These are phyloP conservation scores for Candida nitratophila DNA, from an alignment of 805 yeast species.

Conservation along the genomic window DNA sequence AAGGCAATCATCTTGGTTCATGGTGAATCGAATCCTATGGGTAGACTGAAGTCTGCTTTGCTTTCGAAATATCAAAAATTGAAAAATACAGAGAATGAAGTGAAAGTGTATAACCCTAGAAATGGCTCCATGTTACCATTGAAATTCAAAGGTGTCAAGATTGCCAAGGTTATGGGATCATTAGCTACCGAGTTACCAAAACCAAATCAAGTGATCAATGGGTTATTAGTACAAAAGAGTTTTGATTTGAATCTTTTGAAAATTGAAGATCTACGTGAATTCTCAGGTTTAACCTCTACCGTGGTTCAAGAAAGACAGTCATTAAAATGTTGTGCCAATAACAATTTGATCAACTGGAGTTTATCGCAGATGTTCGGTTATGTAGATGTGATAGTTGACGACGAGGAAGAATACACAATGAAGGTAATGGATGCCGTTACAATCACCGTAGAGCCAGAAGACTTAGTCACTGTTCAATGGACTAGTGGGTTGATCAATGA, in stretches of 20 bases:
- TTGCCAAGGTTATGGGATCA: constrained; percentile 65
- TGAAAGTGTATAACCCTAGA: constrained; percentile 85
- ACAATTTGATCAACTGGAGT: constrained; percentile 81
- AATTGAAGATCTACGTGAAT: constrained; percentile 83
- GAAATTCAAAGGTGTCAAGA: constrained; percentile 73
- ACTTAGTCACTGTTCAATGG: constrained; percentile 76
- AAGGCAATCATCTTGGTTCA: constrained; percentile 85
- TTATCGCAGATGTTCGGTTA: constrained; percentile 92
- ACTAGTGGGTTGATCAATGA: constrained; percentile 83
- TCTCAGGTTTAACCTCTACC: constrained; percentile 79
- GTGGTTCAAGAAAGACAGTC: constrained; percentile 77
- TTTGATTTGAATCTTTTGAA: constrained; percentile 80
- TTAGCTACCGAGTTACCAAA: constrained; percentile 40
- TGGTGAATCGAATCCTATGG: constrained; percentile 99
- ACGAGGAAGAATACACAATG: constrained; percentile 39
- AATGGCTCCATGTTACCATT: constrained; percentile 77
- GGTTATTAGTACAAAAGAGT: constrained; percentile 86
- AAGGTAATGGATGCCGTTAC: constrained; percentile 60
- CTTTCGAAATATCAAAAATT: constrained; percentile 76
- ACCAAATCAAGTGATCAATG: constrained; percentile 47
- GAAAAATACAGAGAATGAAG: constrained; percentile 83
- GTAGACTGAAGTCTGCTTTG: constrained; percentile 87
- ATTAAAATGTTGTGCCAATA: constrained; percentile 70
- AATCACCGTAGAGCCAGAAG: constrained; percentile 38
- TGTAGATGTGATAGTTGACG: constrained; percentile 56